phyloP scores from a whole-genome alignment of 169 alveolate genomes.

The Plasmodium berghei region DNA sequence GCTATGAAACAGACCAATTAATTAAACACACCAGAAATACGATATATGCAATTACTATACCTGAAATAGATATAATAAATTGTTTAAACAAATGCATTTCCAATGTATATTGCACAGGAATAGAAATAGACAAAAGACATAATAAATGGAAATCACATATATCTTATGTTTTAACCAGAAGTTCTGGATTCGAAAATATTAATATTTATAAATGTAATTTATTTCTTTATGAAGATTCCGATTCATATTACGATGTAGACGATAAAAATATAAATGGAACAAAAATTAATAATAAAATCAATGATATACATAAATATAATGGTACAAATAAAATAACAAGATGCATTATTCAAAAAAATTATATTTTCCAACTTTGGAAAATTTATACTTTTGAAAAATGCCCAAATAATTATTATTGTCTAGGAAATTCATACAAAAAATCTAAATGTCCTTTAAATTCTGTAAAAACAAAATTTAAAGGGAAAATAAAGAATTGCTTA shows the following conservation, averaged over 20 bases:
- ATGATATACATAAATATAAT: slow-evolving; percentile 29
- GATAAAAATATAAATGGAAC: background rate
- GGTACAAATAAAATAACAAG: slow-evolving; percentile 17
- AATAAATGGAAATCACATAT: slow-evolving; percentile 24
- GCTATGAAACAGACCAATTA: slow-evolving; percentile 24
- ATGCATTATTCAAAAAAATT: slow-evolving; percentile 35
- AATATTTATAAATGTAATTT: slow-evolving; percentile 45
- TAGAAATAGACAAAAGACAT: slow-evolving; percentile 70
- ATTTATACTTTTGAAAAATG: slow-evolving; percentile 70
- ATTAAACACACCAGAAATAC: slow-evolving; percentile 9
- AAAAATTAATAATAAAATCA: slow-evolving; percentile 1
- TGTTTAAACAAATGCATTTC: slow-evolving; percentile 78
- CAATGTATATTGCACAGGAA: slow-evolving; percentile 84
- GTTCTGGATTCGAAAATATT: slow-evolving; percentile 7
- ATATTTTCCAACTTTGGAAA: slow-evolving; percentile 41
- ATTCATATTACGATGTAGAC: slow-evolving; percentile 9
- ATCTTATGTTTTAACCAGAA: slow-evolving; percentile 29
- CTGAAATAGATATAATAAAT: slow-evolving; percentile 61
- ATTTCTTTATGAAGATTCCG: slow-evolving; percentile 47
- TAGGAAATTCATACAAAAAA: slow-evolving; percentile 27
- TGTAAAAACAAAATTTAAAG: slow-evolving; percentile 76
- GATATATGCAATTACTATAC: slow-evolving; percentile 31
- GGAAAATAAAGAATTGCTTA: slow-evolving; percentile 77
- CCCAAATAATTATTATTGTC: slow-evolving; percentile 81
- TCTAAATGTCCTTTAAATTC: slow-evolving; percentile 83